Evolutionary conservation across 192 early-diverging fungal genomes (phyloP).

Genomic region (Lobosporangium transversale): DNA sequence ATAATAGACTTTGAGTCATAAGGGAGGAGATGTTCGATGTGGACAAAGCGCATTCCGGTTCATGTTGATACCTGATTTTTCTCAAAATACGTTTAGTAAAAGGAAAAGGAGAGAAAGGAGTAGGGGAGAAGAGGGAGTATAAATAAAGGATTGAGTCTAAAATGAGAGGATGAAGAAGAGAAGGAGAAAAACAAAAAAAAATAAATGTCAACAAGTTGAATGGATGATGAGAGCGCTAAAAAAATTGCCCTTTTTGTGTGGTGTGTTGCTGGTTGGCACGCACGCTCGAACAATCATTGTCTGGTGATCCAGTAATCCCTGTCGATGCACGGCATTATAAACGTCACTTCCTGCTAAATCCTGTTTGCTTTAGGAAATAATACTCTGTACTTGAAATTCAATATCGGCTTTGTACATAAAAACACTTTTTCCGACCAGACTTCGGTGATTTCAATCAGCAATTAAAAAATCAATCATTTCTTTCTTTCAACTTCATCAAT

Average conservation of each 20-base stretch:
- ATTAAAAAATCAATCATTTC: background rate
- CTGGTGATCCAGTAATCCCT: too few species aligned
- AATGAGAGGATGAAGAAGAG: background rate
- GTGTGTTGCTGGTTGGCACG: too few species aligned
- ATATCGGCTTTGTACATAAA: background rate
- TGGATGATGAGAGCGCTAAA: constrained; percentile 6
- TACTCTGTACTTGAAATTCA: too few species aligned
- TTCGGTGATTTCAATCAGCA: background rate
- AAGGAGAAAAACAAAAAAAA: background rate
- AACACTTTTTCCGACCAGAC: background rate
- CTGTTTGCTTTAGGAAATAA: too few species aligned
- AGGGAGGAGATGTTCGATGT: background rate
- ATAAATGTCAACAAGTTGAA: background rate
- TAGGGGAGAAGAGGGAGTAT: background rate
- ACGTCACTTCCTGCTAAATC: too few species aligned
- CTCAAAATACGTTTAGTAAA: background rate
- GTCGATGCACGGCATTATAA: too few species aligned
- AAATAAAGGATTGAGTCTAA: background rate
- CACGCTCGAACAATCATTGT: too few species aligned
- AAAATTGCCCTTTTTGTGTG: too few species aligned
- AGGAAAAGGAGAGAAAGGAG: background rate
- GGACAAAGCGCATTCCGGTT: background rate
- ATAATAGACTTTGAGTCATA: background rate
- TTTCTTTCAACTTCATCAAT: background rate
- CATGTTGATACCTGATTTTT: constrained; percentile 1